Percentiles rank a stretch among this genome's conserved stretches.
phyloP scores from a whole-genome alignment of 73 alveolate genomes.

The Loxodes magnus region DNA sequence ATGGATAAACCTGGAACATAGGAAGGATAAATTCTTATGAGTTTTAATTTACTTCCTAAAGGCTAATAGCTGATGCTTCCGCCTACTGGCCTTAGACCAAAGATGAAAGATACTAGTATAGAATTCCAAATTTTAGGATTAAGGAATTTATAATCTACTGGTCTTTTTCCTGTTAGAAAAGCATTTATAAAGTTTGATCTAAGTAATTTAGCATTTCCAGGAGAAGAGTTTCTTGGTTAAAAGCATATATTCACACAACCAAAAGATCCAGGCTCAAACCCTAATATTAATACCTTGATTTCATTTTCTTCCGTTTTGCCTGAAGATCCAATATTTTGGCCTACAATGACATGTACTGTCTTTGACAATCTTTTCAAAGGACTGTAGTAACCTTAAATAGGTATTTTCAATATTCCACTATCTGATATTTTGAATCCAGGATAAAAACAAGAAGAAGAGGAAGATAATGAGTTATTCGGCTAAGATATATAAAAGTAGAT shows the following conservation, averaged over 20 bases:
- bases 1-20: constrained; percentile 40
- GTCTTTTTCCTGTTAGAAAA: constrained; percentile 67
- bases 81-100: constrained; percentile 23
- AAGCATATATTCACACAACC: constrained; percentile 82
- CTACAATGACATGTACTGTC: constrained; percentile 63
- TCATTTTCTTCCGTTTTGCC: constrained; percentile 77
- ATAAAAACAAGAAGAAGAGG: constrained; percentile 3
- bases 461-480: too few species aligned
- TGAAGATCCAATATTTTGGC: constrained; percentile 53
- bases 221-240: constrained; percentile 40
- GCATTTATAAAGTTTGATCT: constrained; percentile 66
- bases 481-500: too few species aligned
- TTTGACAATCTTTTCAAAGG: constrained; percentile 83
- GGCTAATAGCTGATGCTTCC: constrained; percentile 21
- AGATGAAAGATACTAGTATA: constrained; percentile 37
- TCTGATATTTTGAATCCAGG: constrained; percentile 14
- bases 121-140: constrained; percentile 71
- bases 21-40: constrained; percentile 52
- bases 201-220: constrained; percentile 60
- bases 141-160: constrained; percentile 63
- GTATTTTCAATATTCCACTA: constrained; percentile 52
- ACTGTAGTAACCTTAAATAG: constrained; percentile 59
- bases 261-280: constrained; percentile 86
- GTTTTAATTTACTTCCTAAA: constrained; percentile 44
- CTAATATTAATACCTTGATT: constrained; percentile 76